Percentiles rank a stretch among this genome's conserved stretches.
These are phyloP conservation scores for Saccharomycopsis vini DNA, from an alignment of 805 yeast genomes.

Conservation along the genomic window DNA sequence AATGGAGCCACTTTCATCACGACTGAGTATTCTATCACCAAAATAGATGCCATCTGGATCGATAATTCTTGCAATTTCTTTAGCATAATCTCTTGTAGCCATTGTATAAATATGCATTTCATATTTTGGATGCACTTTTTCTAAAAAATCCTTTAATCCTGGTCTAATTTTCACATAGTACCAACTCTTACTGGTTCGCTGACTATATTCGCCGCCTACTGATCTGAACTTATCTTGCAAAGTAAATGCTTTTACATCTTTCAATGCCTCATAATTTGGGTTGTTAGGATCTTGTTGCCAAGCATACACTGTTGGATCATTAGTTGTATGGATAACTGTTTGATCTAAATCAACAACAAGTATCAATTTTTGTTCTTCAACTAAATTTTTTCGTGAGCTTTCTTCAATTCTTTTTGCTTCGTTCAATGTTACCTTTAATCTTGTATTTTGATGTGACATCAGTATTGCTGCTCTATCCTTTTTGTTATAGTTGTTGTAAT, in stretches of 20 bases:
- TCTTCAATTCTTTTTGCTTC: conserved; percentile 85
- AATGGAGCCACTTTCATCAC: conserved; percentile 91
- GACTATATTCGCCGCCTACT: background rate
- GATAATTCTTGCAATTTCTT: conserved; percentile 78
- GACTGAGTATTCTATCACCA: conserved; percentile 82
- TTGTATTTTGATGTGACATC: conserved; percentile 84
- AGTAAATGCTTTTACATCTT: conserved; percentile 70
- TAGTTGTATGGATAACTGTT: conserved; percentile 95
- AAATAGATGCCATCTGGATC: conserved; percentile 84
- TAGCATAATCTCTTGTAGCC: conserved; percentile 95
- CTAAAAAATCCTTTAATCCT: conserved; percentile 68
- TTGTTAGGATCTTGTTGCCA: conserved; percentile 85
- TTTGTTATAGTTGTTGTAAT: conserved; percentile 37
- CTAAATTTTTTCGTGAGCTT: conserved; percentile 49
- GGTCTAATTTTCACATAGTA: conserved; percentile 92
- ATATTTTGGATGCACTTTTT: conserved; percentile 51
- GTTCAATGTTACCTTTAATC: conserved; percentile 69
- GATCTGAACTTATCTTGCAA: conserved; percentile 55
- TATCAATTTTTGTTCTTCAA: conserved; percentile 60
- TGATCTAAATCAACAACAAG: conserved; percentile 95
- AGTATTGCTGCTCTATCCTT: conserved; percentile 74
- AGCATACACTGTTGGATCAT: conserved; percentile 93
- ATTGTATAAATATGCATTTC: conserved; percentile 95
- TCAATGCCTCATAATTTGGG: conserved; percentile 77
- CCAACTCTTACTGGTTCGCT: conserved; percentile 48